Base-by-base conservation (phyloP, 179 eudicot species). In the Vitellaria paradoxa region DNA sequence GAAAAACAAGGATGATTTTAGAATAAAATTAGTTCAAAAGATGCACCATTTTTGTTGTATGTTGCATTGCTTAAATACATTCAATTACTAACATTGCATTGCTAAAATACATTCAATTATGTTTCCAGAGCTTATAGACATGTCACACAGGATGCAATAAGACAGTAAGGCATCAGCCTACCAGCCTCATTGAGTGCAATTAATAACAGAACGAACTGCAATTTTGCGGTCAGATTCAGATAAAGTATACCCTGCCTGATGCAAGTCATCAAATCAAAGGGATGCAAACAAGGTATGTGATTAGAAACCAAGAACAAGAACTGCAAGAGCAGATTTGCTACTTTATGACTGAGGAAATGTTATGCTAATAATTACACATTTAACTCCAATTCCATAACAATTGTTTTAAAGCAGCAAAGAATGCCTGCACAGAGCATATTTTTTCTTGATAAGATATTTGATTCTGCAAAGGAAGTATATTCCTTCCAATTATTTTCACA, bases 201-300 rank as follows among this genome's bases (percentile, higher is more conserved):
- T 68, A 46, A 13, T n/a, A 10, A 20, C n/a, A n/a, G n/a, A 42
- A 68, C 5, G 46, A 68, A 46, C 21, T 68, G 71, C 17, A 68
- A 68, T 15, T 6, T 68, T 20, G 72, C 56, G 18, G 26, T 42
- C 4, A 46, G 72, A 46, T 17, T 7, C 26, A 46, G 15, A n/a
- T 68, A 68, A 68, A 42, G n/a, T n/a, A n/a, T n/a, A 65, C 46
- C 55, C 52, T 68, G 72, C 46, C 9, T n/a, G 72, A 68, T 68
- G 55, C 55, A 42, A 15, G 49, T n/a, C 21, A 40, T 45, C 52
- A 45, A 12, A 10, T 8, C 20, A 68, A 30, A 68, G 7, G n/a
- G 18, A n/a, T n/a, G n/a, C n/a, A n/a, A n/a, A n/a, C n/a, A n/a
- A n/a, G n/a, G n/a, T n/a, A n/a, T n/a, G n/a, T 13, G n/a, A 68